Evolutionary conservation across 1,139 yeast genomes (phyloP).

Genomic region (Schizosaccharomyces versatilis): DNA sequence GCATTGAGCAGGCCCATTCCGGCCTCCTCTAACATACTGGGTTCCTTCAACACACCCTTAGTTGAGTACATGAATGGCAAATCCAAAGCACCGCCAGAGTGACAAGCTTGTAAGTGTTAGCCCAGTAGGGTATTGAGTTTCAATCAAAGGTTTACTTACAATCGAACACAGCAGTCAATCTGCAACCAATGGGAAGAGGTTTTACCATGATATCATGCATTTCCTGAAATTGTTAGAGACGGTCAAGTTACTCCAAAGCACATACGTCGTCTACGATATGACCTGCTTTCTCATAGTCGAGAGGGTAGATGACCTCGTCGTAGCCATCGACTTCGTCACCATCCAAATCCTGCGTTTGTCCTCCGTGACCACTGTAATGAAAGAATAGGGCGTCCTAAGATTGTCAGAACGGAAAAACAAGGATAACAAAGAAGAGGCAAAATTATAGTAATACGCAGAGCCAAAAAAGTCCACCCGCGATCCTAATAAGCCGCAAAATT

Average conservation of each 20-base stretch:
- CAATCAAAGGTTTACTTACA: not conserved
- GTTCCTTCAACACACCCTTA: constrained; percentile 76
- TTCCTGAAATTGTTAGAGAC: constrained; percentile 15
- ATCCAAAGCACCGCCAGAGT: constrained; percentile 78
- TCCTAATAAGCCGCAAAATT: not conserved
- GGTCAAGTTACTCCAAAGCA: no score
- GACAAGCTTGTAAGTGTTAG: constrained; percentile 61
- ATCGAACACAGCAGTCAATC: constrained; percentile 34
- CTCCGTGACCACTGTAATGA: constrained; percentile 51
- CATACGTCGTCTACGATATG: constrained; percentile 49
- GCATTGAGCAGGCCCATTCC: constrained; percentile 60
- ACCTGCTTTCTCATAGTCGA: constrained; percentile 42
- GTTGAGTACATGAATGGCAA: constrained; percentile 78
- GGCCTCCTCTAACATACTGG: constrained; percentile 64
- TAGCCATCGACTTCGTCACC: constrained; percentile 84
- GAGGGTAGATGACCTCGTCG: constrained; percentile 80
- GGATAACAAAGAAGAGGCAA: not conserved
- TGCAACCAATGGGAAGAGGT: constrained; percentile 59
- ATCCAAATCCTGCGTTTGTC: constrained; percentile 51
- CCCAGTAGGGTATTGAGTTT: not conserved
- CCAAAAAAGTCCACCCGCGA: not conserved
- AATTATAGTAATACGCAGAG: not conserved
- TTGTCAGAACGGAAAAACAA: not conserved
- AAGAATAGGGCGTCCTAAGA: constrained; percentile 19
- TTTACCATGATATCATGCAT: constrained; percentile 60